These are phyloP conservation scores for Linum usitatissimum DNA, from an alignment of 345 rosid species.

Conservation along the genomic window DNA sequence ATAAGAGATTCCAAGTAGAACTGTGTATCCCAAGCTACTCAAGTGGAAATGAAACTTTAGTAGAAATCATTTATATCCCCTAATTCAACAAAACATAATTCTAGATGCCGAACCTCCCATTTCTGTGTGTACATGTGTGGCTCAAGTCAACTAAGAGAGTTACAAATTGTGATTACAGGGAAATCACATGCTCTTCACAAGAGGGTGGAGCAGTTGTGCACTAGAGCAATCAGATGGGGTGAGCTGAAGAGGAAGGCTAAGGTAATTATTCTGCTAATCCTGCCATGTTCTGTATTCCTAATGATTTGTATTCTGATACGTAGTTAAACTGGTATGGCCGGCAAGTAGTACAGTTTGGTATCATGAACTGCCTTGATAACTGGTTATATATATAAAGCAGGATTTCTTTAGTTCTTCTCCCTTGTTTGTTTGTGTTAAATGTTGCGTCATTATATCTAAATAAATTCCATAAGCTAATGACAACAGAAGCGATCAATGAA, in stretches of 20 bases:
- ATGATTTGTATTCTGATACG: not conserved
- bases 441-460: not conserved
- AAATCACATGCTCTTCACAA: slow-evolving; percentile 99
- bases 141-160: not conserved
- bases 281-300: not conserved
- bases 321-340: no score
- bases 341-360: no score
- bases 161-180: slow-evolving; percentile 34
- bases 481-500: not conserved
- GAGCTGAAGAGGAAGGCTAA: slow-evolving; percentile 81
- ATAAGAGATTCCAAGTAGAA: no score
- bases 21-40: no score
- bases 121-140: not conserved
- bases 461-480: not conserved
- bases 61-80: no score
- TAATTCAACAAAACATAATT: no score
- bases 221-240: slow-evolving; percentile 88
- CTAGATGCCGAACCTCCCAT: not conserved
- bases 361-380: no score
- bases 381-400: no score
- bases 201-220: slow-evolving; percentile 98
- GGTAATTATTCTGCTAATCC: slow-evolving; percentile 31
- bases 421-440: no score
- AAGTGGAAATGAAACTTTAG: no score
- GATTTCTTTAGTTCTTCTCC: no score